Evolutionary conservation across 164 flowering plant genomes (phyloP).

Genomic region (Macadamia integrifolia): DNA sequence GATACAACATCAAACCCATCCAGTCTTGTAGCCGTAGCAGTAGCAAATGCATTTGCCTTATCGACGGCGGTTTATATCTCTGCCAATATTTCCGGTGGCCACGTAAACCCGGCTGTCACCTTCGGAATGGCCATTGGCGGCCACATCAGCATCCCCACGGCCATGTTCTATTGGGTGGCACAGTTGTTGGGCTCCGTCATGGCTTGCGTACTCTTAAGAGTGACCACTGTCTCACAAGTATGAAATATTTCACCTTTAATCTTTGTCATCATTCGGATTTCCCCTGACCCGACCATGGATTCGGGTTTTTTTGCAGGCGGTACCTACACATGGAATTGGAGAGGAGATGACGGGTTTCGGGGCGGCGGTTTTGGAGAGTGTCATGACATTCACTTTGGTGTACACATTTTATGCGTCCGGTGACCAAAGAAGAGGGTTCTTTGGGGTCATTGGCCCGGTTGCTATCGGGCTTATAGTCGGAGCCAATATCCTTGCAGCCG

Average conservation of each 20-base stretch:
- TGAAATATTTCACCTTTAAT: constrained; percentile 6
- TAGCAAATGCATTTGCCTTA: constrained; percentile 61
- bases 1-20: constrained; percentile 39
- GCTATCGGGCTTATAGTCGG: constrained; percentile 59
- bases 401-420: constrained; percentile 58
- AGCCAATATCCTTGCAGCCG: constrained; percentile 63
- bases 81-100: constrained; percentile 60
- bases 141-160: constrained; percentile 52
- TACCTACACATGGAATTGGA: constrained; percentile 46
- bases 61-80: constrained; percentile 55
- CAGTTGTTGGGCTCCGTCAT: constrained; percentile 63
- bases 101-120: constrained; percentile 85
- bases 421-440: constrained; percentile 44
- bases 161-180: constrained; percentile 64
- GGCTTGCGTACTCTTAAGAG: constrained; percentile 59
- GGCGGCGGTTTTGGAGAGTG: constrained; percentile 62
- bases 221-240: constrained; percentile 44
- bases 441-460: constrained; percentile 45
- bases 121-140: constrained; percentile 76
- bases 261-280: no score
- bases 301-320: constrained; percentile 27
- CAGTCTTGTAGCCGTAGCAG: constrained; percentile 40
- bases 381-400: constrained; percentile 64
- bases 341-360: constrained; percentile 83
- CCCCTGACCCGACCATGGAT: no score